A percentile compares a stretch with the other conserved stretches of the same genome.
Evolutionary conservation across 805 yeast genomes (phyloP).

Genomic region (Saturnispora sanitii): DNA sequence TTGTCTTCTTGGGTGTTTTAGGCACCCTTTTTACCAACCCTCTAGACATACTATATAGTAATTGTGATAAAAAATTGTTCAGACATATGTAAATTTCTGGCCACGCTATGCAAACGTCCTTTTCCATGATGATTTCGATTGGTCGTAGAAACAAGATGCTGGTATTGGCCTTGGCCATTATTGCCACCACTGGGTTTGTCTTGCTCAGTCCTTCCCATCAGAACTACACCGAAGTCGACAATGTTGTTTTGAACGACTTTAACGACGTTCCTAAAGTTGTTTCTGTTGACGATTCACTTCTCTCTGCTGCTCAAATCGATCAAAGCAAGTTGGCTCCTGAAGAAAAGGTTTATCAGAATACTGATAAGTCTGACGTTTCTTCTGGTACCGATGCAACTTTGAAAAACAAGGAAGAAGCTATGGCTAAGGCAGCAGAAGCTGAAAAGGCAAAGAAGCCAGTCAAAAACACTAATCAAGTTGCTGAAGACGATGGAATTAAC

Average conservation of each 20-base stretch:
- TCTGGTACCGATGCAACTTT: conserved; percentile 15
- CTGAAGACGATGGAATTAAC: not conserved
- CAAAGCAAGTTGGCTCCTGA: conserved; percentile 10
- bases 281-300: conserved; percentile 8
- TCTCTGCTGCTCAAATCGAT: conserved; percentile 14
- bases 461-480: not conserved
- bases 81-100: not conserved
- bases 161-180: conserved; percentile 10
- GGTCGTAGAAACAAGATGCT: conserved; percentile 12
- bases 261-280: conserved; percentile 8
- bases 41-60: not conserved
- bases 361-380: conserved; percentile 7
- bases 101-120: not conserved
- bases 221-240: not conserved
- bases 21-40: not conserved
- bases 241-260: conserved; percentile 8
- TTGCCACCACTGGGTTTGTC: conserved; percentile 6
- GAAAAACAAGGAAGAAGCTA: conserved; percentile 10
- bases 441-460: conserved; percentile 2
- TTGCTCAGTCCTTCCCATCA: not conserved
- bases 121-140: conserved; percentile 8
- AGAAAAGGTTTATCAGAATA: conserved; percentile 5
- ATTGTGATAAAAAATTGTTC: too few species aligned
- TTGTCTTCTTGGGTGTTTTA: conserved; percentile 10
- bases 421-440: conserved; percentile 7